Base-by-base conservation (phyloP, 192 early-diverging fungal species). In the Funneliformis geosporum region DNA sequence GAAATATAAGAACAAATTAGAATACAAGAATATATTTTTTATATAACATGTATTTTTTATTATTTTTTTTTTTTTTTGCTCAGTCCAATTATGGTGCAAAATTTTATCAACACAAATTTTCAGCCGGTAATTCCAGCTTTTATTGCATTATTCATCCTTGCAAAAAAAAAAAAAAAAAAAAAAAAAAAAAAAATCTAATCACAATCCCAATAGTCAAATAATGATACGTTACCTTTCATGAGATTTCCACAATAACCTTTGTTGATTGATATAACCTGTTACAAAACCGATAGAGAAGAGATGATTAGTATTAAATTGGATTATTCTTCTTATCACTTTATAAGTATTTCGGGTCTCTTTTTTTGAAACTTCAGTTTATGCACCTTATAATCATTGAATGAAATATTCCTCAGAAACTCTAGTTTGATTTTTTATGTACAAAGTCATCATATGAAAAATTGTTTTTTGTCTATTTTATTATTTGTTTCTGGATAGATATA, bases 111-210 rank as follows among this genome's bases (percentile, higher is more conserved):
- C 86, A 81, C 80, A 62, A 80, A 81, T 65, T 77, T 84, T 92
- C 89, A 87, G 91, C 86, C 91, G 91, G 91, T 92, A 92, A 92
- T 92, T 92, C 91, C 91, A 92, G 89, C 88, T 87, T 88, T 89
- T 83, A 89, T 90, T 89, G 85, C 82, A 69, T 83, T 76, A 86
- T 81, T 86, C 75, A 65, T 65, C 62, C 27, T 65, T 25, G 62
- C 62, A 47, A 72, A 47, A 18, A n/a, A 27, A 69, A 69, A 69
- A 28, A 23, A 69, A 23, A 11, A 69, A 23, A 43, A 33, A 28
- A 14, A 42, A 42, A 25, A 8, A 10, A 16, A 75, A 4, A 67
- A n/a, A n/a, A 33, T 11, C 40, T n/a, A 0, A 40, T 79, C 75
- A 66, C 78, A 73, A 39, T 74, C 44, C 23, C 18, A 76, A 43